Base-by-base conservation (phyloP, 371 early-diverging fungal genomes). In the Mucor circinelloides region DNA sequence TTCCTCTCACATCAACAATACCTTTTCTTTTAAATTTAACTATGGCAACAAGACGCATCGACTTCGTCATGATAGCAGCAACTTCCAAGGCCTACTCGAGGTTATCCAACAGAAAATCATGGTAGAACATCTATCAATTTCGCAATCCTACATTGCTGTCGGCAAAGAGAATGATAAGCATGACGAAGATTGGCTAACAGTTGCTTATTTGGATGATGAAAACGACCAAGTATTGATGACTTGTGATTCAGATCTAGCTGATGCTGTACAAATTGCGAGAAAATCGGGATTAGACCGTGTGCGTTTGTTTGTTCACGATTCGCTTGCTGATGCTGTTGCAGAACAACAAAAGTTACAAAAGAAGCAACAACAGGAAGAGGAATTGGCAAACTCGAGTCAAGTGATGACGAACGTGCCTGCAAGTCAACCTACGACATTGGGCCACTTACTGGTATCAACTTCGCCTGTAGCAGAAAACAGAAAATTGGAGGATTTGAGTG, bases 171-270 rank as follows among this genome's bases (percentile, higher is more conserved):
- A 67, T 0, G 66, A 61, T 6, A 52, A 52, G 25, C 52, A 12
- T 15, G 72, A 69, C 1, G 70, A 76, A 10, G 73, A 81, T 52
- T 78, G 81, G 80, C 78, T 89, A 28, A 87, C 87, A 31, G 79
- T 96, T 38, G 87, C 88, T 6, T 96, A 95, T 74, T 63, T 92
- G 67, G 96, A 96, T 70, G 95, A 95, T 63, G 96, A 96, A 52
- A 87, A 90, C 63, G 96, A 96, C 71, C 78, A 87, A 60, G 91
- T 96, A 9, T 80, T 89, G 66, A 82, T 96, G 76, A 86, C 87
- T 31, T 81, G 84, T 40, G 90, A 92, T 63, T 82, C 86, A 5
- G 96, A 96, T 66, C 72, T 96, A 62, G 73, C 83, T 13, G 94
- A 95, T 67, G 92, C 94, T 13, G 92, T 95, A 0, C 74, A 86